Percentiles rank a stretch among this genome's conserved stretches.
Conservation (phyloP, 345 rosid species). For the Eucalyptus lansdowneana region DNA sequence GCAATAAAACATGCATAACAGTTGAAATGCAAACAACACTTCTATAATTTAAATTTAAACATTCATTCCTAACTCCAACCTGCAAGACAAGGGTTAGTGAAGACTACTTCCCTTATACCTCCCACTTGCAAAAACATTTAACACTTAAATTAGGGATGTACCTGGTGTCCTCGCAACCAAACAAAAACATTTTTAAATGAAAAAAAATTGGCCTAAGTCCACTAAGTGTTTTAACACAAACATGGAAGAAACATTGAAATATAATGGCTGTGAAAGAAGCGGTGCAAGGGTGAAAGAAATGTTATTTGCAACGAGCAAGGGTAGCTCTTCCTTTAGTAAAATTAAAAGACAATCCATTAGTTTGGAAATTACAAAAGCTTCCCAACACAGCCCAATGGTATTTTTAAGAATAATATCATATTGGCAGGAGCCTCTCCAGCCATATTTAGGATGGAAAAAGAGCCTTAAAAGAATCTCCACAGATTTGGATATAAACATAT, state of each 20-base stretch:
- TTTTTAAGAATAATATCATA: not conserved
- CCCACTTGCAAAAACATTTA: rapidly evolving
- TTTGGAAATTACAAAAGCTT: not conserved
- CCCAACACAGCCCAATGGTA: not conserved
- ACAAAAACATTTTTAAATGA: no score
- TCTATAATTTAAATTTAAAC: no score
- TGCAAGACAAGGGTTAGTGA: no score
- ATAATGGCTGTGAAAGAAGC: not conserved
- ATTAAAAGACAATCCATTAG: not conserved
- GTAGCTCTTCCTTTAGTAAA: not conserved
- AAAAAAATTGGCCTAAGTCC: no score
- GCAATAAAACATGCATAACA: no score
- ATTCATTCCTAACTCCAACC: no score
- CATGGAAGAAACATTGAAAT: not conserved
- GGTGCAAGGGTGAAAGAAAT: not conserved
- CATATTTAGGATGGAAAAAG: not conserved
- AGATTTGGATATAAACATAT: no score
- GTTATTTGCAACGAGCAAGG: not conserved
- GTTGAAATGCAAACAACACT: no score
- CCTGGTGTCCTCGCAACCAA: no score
- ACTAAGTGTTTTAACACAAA: not conserved
- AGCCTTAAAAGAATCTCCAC: not conserved
- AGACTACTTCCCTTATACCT: no score
- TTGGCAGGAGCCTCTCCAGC: not conserved
- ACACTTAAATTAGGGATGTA: no score